Percentiles rank a stretch among this genome's conserved stretches.
phyloP scores from a whole-genome alignment of 768 basidiomycete species.

The Leccinum boreale region DNA sequence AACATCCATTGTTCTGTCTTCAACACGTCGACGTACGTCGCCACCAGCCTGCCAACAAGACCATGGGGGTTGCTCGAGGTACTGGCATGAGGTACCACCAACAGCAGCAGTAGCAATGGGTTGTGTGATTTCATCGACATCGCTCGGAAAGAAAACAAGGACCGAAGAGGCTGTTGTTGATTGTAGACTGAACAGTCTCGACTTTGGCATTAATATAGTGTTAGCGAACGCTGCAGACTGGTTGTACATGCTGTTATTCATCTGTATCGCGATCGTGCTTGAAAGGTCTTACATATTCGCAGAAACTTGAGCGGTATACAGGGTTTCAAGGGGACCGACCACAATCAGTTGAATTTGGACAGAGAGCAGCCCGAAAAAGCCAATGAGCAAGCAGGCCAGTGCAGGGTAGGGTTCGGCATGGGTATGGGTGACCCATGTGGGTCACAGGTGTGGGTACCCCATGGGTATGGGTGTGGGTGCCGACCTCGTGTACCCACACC shows the following conservation, averaged over 20 bases:
- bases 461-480: neutral
- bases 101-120: conserved; percentile 86
- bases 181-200: conserved; percentile 61
- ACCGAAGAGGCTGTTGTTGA: conserved; percentile 88
- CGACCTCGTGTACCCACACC: neutral
- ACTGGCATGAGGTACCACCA: conserved; percentile 53
- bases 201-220: conserved; percentile 74
- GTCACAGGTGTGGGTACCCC: too few relatives aligned
- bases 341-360: conserved; percentile 86
- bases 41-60: conserved; percentile 69
- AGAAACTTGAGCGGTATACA: conserved; percentile 62
- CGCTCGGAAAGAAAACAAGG: conserved; percentile 70
- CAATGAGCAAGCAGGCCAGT: conserved; percentile 87
- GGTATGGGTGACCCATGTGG: too few relatives aligned
- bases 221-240: conserved; percentile 76
- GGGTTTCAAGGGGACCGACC: conserved; percentile 65
- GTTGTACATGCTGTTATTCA: conserved; percentile 82
- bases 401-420: conserved; percentile 45
- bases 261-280: conserved; percentile 63
- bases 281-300: conserved; percentile 64
- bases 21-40: conserved; percentile 67
- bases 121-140: conserved; percentile 68
- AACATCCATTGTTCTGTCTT: conserved; percentile 86
- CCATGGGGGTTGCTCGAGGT: conserved; percentile 51
- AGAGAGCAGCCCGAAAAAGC: conserved; percentile 83